Base-by-base conservation (phyloP, 371 early-diverging fungal species). In the Zychaea mexicana region DNA sequence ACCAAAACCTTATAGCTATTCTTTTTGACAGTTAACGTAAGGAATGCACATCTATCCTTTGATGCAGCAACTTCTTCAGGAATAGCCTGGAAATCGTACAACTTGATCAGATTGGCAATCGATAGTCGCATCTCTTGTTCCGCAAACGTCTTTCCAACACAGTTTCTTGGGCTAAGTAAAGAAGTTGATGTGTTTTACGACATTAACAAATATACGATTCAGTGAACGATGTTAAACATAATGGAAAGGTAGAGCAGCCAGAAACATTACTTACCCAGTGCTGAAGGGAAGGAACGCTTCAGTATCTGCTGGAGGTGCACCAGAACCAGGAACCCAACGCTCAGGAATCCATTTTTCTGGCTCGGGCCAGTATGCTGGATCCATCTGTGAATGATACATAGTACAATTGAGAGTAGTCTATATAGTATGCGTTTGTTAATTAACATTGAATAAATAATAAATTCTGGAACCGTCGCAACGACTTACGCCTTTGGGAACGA, bases 81-180 rank as follows among this genome's bases (percentile, higher is more conserved):
- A 22, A 78, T 75, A 26, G 75, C 36, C 22, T 26, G 8, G 15
- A 78, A 60, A 4, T 69, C 69, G 58, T 65, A 78, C n/a, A 52
- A 33, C 33, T 71, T 73, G 19, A 82, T 52, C 2, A 82, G 55
- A 27, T 67, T 65, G 2, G 75, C 64, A 26, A 83, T 33, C 26
- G 68, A 33, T 2, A 83, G 46, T 17, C 79, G 76, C 78, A 81
- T 77, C 59, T 83, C 83, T 65, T 75, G 76, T 42, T 64, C 36
- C 22, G 78, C 80, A 69, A 83, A 81, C 62, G 73, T 74, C 58
- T 76, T 79, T 31, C 84, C 84, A 47, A 81, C 71, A 57, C 84
- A 83, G 61, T 79, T 79, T 31, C 84, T 63, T 15, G 79, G 65
- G 9, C 76, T 72, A 65, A n/a, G n/a, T n/a, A n/a, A 28, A 28